These are phyloP conservation scores for Schoenoplectus triqueter DNA, from an alignment of 202 grass and related monocot species.

Conservation along the genomic window DNA sequence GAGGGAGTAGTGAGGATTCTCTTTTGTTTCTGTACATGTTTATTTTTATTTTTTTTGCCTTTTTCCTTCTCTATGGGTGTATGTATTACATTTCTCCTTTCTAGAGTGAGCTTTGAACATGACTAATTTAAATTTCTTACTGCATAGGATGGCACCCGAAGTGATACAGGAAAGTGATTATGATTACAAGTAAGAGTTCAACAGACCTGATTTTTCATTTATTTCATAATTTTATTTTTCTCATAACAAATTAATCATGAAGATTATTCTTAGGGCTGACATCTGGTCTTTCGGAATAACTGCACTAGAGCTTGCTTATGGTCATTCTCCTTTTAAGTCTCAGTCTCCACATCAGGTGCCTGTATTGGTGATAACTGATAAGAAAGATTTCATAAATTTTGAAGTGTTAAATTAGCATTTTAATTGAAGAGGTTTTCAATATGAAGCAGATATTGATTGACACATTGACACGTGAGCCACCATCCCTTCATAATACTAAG, in stretches of 20 bases:
- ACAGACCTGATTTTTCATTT: not conserved
- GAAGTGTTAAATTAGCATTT: not conserved
- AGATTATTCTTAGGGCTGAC: conserved; percentile 61
- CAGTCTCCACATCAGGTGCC: conserved; percentile 60
- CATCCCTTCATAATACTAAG: conserved; percentile 83
- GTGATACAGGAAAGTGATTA: conserved; percentile 96
- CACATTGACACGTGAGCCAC: conserved; percentile 78
- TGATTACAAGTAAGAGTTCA: conserved; percentile 70
- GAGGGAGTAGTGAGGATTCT: not conserved
- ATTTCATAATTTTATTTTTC: conserved; percentile 17
- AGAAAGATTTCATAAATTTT: not conserved
- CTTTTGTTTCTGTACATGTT: not conserved
- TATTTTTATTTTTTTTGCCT: too few species aligned
- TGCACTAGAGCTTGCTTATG: conserved; percentile 89
- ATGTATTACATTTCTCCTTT: not conserved
- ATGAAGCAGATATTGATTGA: conserved; percentile 73
- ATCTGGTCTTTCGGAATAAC: conserved; percentile 97
- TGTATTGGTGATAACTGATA: not conserved
- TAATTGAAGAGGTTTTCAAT: conserved; percentile 28
- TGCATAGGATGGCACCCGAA: conserved; percentile 92
- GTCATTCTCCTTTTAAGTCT: conserved; percentile 90
- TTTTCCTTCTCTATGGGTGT: not conserved
- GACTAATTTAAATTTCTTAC: conserved; percentile 12
- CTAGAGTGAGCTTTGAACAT: conserved; percentile 8
- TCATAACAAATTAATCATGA: conserved; percentile 39